Evolutionary conservation across 805 yeast genomes (phyloP), one percentile per base, ranked within the genome.

Genomic region (Wickerhamiella brachini): DNA sequence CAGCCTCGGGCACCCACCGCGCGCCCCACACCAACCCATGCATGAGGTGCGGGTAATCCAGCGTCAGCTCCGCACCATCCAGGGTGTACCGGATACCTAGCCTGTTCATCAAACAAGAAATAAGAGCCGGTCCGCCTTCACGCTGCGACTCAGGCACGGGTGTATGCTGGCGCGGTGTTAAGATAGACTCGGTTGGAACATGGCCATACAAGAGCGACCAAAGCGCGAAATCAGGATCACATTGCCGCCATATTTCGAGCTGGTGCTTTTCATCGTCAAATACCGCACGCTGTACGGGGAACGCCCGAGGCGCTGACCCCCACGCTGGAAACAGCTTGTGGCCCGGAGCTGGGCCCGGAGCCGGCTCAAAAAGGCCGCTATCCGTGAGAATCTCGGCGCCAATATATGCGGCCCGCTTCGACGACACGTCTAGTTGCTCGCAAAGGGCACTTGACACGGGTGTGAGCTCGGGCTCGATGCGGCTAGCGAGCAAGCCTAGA

Each of bases 171-270:
- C 41, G 41, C 4, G 20, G 9, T 7, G 20, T n/a, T 4, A 17
- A 7, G 2, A n/a, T 20, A 2, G 46, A 8, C 8, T 22, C 21
- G 20, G 29, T 12, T 3, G 46, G 29, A 4, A 15, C 18, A 15
- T 15, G 20, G 3, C 18, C 34, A 5, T 23, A 23, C 20, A 44
- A 5, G 5, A 22, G 34, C 18, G 41, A 15, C 41, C 41, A 37
- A 15, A 37, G 41, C 10, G 46, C 31, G 37, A 44, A 44, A 44
- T 44, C 46, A 12, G 46, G 46, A 26, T 44, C 46, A 15, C 26
- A 13, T 9, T 22, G 26, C 34, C n/a, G 8, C 46, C 46, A 44
- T 20, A 44, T 34, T 8, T 22, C 46, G 15, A 15, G 8, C 10
- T 44, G 46, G 20, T 6, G 20, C 31, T 44, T 9, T 9, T 23